These are phyloP conservation scores for Yamadazyma kanchanaburiensis DNA, from an alignment of 1,139 yeast species.

Conservation along the genomic window DNA sequence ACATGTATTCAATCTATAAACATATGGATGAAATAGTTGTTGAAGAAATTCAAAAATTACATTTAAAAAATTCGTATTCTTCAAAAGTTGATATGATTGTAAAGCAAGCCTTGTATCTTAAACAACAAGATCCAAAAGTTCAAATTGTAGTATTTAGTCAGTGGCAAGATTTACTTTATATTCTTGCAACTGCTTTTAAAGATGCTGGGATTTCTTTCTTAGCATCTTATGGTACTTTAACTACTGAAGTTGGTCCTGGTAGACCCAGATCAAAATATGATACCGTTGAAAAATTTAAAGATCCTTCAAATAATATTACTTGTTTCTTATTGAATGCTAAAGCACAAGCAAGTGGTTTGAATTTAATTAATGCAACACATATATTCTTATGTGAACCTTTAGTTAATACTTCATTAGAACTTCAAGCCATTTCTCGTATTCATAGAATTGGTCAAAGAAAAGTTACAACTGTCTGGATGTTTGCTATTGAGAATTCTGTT, in stretches of 20 bases:
- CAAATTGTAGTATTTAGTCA: conserved; percentile 88
- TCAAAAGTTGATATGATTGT: conserved; percentile 83
- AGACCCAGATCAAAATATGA: conserved; percentile 28
- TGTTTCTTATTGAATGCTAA: conserved; percentile 83
- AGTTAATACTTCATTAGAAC: conserved; percentile 80
- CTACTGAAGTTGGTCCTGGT: conserved; percentile 30
- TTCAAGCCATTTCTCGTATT: conserved; percentile 88
- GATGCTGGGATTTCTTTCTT: conserved; percentile 54
- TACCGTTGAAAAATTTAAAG: conserved; percentile 63
- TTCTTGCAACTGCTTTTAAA: conserved; percentile 65
- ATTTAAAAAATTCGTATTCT: conserved; percentile 58
- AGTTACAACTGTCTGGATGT: conserved; percentile 87
- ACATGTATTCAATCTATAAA: conserved; percentile 46
- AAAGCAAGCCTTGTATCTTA: conserved; percentile 64
- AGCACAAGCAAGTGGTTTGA: conserved; percentile 86
- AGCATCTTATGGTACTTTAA: conserved; percentile 37
- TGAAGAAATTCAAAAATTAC: conserved; percentile 42
- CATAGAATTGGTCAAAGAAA: conserved; percentile 87
- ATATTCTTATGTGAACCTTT: conserved; percentile 89
- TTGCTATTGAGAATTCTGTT: conserved; percentile 79
- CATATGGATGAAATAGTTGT: conserved; percentile 40
- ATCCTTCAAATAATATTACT: conserved; percentile 55
- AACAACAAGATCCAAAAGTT: conserved; percentile 54
- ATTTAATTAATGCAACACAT: conserved; percentile 87
- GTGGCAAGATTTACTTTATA: conserved; percentile 72